These are phyloP conservation scores for Draba incana DNA, from an alignment of 345 rosid species.

Conservation along the genomic window DNA sequence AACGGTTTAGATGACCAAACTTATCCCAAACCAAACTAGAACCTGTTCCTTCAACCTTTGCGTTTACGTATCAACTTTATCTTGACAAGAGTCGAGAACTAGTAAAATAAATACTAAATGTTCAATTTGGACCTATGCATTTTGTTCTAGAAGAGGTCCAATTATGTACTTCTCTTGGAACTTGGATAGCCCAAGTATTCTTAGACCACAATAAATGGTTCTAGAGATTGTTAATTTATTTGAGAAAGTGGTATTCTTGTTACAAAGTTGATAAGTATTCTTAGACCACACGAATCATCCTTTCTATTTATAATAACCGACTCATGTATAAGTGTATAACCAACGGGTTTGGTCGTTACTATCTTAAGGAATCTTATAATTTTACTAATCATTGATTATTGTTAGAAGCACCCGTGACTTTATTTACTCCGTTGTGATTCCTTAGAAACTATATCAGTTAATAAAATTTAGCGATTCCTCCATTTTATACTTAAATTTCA, in stretches of 20 bases:
- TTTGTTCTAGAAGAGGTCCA: neutral
- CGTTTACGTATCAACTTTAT: constrained; percentile 25
- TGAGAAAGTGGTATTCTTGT: neutral
- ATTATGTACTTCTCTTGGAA: neutral
- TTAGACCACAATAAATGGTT: constrained; percentile 1
- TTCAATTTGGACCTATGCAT: neutral
- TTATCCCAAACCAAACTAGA: constrained; percentile 96
- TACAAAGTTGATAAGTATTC: constrained; percentile 10
- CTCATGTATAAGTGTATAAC: neutral
- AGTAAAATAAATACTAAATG: neutral
- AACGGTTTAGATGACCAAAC: constrained; percentile 56
- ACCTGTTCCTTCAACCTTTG: constrained; percentile 81
- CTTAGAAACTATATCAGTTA: neutral
- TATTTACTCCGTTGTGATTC: constrained; percentile 21
- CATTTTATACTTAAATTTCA: neutral
- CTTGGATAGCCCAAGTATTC: constrained; percentile 8
- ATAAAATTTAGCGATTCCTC: neutral
- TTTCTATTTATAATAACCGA: constrained; percentile 35
- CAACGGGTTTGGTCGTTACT: constrained; percentile 21
- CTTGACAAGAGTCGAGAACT: neutral
- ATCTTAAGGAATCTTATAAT: neutral
- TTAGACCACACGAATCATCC: neutral
- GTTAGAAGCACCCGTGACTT: neutral
- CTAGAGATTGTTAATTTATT: neutral
- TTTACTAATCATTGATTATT: constrained; percentile 14